These are phyloP conservation scores for Trypanosoma congolense DNA, from an alignment of 208 protist genomes.

Conservation along the genomic window DNA sequence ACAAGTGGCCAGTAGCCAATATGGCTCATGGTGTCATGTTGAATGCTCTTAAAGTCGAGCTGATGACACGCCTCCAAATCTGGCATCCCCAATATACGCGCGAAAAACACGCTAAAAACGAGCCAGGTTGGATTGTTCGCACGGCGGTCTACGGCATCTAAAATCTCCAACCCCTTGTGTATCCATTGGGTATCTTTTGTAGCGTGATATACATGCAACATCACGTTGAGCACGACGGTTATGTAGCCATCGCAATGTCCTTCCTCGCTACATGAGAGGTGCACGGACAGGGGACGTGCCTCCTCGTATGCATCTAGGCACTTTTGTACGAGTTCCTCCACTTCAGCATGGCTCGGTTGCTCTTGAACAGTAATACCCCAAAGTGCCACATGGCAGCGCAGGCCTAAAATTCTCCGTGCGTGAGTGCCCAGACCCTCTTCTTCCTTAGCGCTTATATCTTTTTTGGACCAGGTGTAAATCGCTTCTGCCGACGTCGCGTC, in stretches of 20 bases:
- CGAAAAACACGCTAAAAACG: slow-evolving; percentile 63
- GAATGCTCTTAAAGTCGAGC: slow-evolving; percentile 78
- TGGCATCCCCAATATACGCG: slow-evolving; percentile 53
- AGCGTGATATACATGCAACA: slow-evolving; percentile 54
- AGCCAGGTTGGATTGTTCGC: slow-evolving; percentile 83
- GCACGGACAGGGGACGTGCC: slow-evolving; percentile 41
- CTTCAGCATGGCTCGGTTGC: slow-evolving; percentile 25
- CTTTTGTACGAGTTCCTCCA: slow-evolving; percentile 37
- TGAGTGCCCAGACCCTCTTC: slow-evolving; percentile 29
- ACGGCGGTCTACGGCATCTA: slow-evolving; percentile 50
- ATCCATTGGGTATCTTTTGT: slow-evolving; percentile 34
- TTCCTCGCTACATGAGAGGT: slow-evolving; percentile 79
- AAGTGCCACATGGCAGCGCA: slow-evolving; percentile 62
- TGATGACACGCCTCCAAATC: slow-evolving; percentile 62
- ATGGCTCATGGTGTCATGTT: slow-evolving; percentile 88
- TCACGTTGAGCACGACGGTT: slow-evolving; percentile 60
- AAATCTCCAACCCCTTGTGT: slow-evolving; percentile 40
- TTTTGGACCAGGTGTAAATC: slow-evolving; percentile 57
- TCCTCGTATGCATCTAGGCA: slow-evolving; percentile 44
- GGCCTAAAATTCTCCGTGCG: slow-evolving; percentile 57
- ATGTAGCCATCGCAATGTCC: slow-evolving; percentile 83
- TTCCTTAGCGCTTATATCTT: slow-evolving; percentile 4
- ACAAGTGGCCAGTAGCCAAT: slow-evolving; percentile 80
- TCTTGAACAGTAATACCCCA: slow-evolving; percentile 37
- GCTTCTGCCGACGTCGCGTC: slow-evolving; percentile 32